Evolutionary conservation across 2,329 filamentous ascomycete species (phyloP).

Genomic region (Escovopsis weberi): DNA sequence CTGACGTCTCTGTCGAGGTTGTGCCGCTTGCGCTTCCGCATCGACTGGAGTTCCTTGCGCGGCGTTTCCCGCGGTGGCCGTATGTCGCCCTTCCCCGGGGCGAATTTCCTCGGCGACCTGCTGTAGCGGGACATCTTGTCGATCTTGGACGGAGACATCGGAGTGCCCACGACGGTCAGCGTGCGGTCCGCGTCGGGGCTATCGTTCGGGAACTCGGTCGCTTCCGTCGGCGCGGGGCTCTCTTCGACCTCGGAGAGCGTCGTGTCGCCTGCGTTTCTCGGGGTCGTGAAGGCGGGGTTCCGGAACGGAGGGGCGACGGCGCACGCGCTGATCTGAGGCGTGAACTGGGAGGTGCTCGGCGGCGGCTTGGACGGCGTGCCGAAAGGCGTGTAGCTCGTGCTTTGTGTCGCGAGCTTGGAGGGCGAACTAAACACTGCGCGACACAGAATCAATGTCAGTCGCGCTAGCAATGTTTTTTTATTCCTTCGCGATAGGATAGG

Average conservation of each 20-base stretch:
- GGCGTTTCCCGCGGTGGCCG: slow-evolving; percentile 27
- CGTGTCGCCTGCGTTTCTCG: slow-evolving; percentile 41
- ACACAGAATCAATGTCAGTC: not conserved
- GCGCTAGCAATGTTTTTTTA: too few species aligned
- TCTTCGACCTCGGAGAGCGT: slow-evolving; percentile 42
- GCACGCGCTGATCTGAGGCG: slow-evolving; percentile 26
- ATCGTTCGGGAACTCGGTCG: slow-evolving; percentile 36
- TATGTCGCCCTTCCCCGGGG: slow-evolving; percentile 52
- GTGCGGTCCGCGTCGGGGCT: slow-evolving; percentile 34
- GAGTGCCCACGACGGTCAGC: slow-evolving; percentile 18
- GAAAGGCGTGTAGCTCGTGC: slow-evolving; percentile 22
- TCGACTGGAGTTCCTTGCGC: slow-evolving; percentile 12
- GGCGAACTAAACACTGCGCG: slow-evolving; percentile 24
- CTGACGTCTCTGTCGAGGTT: slow-evolving; percentile 37
- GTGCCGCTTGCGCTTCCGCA: slow-evolving; percentile 40
- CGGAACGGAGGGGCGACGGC: slow-evolving; percentile 39
- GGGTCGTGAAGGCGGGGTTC: slow-evolving; percentile 51
- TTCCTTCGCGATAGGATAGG: not conserved
- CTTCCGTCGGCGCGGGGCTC: slow-evolving; percentile 44
- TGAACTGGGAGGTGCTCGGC: slow-evolving; percentile 32
- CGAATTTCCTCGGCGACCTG: slow-evolving; percentile 26
- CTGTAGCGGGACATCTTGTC: slow-evolving; percentile 32
- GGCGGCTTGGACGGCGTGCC: slow-evolving; percentile 29
- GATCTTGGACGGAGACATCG: slow-evolving; percentile 32
- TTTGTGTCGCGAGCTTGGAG: slow-evolving; percentile 18